A percentile compares a stretch with the other conserved stretches of the same genome.
Conservation (phyloP, 1,284 basidiomycete genomes). For the Irpex rosettiformis region DNA sequence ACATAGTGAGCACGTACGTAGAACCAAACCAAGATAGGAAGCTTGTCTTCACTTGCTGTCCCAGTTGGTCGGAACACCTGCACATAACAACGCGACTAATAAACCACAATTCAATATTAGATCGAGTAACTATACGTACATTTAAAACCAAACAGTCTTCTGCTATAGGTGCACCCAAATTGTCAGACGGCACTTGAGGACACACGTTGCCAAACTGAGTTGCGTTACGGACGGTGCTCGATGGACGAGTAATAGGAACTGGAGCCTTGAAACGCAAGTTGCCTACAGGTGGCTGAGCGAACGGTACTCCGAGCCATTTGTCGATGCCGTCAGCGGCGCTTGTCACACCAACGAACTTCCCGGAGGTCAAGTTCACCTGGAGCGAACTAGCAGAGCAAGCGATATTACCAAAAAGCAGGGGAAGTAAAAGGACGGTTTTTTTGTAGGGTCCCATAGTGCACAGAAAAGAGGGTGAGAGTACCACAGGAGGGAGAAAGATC, state of each 20-base stretch:
- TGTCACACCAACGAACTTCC: conserved; percentile 43
- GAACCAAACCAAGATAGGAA: conserved; percentile 20
- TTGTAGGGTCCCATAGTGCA: not conserved
- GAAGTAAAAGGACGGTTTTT: not conserved
- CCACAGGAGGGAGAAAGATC: no score
- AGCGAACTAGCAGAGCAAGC: conserved; percentile 17
- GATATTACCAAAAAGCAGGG: not conserved
- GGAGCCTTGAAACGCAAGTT: conserved; percentile 58
- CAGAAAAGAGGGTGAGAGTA: no score
- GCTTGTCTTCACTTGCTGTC: conserved; percentile 11
- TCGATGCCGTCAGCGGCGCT: conserved; percentile 39
- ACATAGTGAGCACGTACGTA: conserved; percentile 12
- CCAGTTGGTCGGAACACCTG: conserved; percentile 17
- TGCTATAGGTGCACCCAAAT: conserved; percentile 44
- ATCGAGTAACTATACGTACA: conserved; percentile 26
- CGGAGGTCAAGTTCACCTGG: conserved; percentile 37
- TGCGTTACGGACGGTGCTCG: conserved; percentile 37
- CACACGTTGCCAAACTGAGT: conserved; percentile 54
- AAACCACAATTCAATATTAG: not conserved
- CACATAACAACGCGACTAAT: not conserved
- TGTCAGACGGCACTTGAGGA: conserved; percentile 40
- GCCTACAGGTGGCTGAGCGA: conserved; percentile 57
- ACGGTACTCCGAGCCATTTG: conserved; percentile 63
- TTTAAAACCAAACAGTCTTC: conserved; percentile 59
- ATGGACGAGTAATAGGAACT: conserved; percentile 39